Base-by-base conservation (phyloP, 2,329 filamentous ascomycete genomes). In the Aspergillus pseudoterreus region DNA sequence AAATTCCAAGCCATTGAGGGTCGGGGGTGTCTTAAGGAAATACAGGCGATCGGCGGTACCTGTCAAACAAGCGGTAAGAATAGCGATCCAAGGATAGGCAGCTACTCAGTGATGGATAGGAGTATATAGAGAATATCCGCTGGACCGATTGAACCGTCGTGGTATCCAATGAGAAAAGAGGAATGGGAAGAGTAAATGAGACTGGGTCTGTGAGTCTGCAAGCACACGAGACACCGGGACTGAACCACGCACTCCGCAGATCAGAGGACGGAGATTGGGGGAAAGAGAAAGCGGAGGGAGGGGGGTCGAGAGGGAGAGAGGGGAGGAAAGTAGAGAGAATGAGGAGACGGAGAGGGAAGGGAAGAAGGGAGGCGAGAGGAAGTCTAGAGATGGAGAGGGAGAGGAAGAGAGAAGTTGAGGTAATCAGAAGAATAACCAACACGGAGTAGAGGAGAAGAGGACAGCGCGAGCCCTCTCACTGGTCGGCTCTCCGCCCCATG, bases 141-240 rank as follows among this genome's bases (percentile, higher is more conserved):
- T 21, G 33, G 41, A 47, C 30, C 32, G 49, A 33, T 24, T 21
- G n/a, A 41, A 22, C 19, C 6, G 12, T 15, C 12, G 45, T 12
- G 27, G 11, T 43, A 19, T 27, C 12, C 41, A 49, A 49, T 24
- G 12, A 17, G 36, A 24, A 43, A 30, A 24, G 32, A 19, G 6
- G 15, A 32, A 27, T 12, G 19, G 46, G 17, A 11, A 10, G 17
- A 36, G 43, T n/a, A 38, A 17, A 38, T 17, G 35, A 38, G 11
- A 57, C 56, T 54, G 52, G 57, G 50, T 54, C 52, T 51, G 55
- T 49, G 53, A 45, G 38, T 52, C 51, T 60, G 58, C 49, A 49
- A 49, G 49, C 50, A 53, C 53, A 55, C 47, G 53, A 54, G 53
- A 52, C 49, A 51, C 44, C 15, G 19, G 11, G 39, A 6, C 6